Conservation (phyloP, 2,329 filamentous ascomycete genomes). For the Claviceps citrina region DNA sequence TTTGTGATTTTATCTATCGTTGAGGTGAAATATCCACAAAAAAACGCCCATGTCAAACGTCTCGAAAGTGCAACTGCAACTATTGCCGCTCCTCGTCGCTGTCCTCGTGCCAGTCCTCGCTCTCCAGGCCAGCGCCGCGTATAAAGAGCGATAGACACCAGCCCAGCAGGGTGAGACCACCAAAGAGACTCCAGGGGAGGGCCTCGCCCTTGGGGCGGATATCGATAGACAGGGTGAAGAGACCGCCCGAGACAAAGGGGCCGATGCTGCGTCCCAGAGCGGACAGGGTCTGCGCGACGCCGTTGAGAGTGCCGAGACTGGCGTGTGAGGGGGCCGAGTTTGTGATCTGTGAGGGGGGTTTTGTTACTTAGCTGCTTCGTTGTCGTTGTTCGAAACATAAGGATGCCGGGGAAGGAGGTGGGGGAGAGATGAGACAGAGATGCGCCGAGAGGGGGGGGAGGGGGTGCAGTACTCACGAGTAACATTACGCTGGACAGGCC, state of each 20-base stretch:
- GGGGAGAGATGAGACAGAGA: background rate
- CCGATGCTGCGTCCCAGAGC: slow-evolving; percentile 79
- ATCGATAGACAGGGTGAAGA: slow-evolving; percentile 66
- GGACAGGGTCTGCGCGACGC: slow-evolving; percentile 82
- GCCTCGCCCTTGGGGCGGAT: slow-evolving; percentile 69
- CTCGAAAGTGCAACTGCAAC: no score
- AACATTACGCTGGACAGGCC: slow-evolving; percentile 80
- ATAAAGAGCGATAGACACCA: slow-evolving; percentile 72
- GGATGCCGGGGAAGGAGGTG: no score
- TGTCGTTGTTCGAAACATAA: background rate
- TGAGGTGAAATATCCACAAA: background rate
- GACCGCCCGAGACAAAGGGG: slow-evolving; percentile 70
- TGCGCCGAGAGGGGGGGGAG: background rate
- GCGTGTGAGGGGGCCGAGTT: slow-evolving; percentile 80
- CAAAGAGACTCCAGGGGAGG: slow-evolving; percentile 77
- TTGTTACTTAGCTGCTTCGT: background rate
- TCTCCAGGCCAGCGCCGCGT: slow-evolving; percentile 44
- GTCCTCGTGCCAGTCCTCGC: slow-evolving; percentile 32
- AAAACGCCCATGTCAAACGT: background rate
- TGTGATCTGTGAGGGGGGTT: slow-evolving; percentile 48
- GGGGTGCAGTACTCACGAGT: slow-evolving; percentile 43
- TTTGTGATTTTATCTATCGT: no score
- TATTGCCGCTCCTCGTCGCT: background rate
- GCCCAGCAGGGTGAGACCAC: slow-evolving; percentile 63
- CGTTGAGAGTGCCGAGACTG: slow-evolving; percentile 79